phyloP scores from a whole-genome alignment of 495 filamentous ascomycete genomes.

The Glarea lozoyensis region DNA sequence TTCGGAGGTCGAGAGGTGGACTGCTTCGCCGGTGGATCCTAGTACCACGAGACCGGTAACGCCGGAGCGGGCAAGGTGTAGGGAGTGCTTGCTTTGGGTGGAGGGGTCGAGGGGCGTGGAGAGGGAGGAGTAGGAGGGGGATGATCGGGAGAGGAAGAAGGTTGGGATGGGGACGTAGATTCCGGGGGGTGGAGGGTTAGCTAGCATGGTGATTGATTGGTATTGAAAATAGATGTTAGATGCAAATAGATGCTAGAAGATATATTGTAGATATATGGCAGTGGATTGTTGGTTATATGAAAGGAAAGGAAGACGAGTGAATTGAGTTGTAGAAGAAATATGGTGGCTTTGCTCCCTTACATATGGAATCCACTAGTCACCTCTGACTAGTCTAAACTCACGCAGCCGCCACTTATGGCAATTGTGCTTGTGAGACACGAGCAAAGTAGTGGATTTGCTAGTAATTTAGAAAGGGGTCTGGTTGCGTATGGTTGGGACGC shows the following conservation, averaged over 20 bases:
- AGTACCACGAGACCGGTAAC: conserved; percentile 58
- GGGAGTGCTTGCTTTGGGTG: conserved; percentile 47
- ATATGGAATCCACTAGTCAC: no score
- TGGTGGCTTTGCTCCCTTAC: no score
- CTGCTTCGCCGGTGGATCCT: conserved; percentile 60
- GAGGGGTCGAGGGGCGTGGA: conserved; percentile 41
- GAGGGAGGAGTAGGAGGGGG: conserved; percentile 13
- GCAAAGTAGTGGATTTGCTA: no score
- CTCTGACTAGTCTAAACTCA: no score
- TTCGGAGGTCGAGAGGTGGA: conserved; percentile 53
- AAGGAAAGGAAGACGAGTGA: no score
- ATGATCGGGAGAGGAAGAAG: conserved; percentile 20
- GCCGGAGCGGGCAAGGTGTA: conserved; percentile 54
- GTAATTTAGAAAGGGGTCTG: no score
- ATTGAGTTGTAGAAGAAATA: no score
- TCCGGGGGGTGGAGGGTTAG: conserved; percentile 19
- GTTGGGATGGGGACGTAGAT: conserved; percentile 24
- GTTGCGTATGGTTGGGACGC: no score
- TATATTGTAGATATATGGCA: no score
- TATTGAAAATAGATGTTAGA: not conserved
- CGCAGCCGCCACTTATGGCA: no score
- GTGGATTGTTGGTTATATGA: no score
- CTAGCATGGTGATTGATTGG: conserved; percentile 1
- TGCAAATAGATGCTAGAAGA: not conserved
- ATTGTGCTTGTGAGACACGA: no score